Conservation (phyloP, 116 monocot species). For the Posidonia oceanica region DNA sequence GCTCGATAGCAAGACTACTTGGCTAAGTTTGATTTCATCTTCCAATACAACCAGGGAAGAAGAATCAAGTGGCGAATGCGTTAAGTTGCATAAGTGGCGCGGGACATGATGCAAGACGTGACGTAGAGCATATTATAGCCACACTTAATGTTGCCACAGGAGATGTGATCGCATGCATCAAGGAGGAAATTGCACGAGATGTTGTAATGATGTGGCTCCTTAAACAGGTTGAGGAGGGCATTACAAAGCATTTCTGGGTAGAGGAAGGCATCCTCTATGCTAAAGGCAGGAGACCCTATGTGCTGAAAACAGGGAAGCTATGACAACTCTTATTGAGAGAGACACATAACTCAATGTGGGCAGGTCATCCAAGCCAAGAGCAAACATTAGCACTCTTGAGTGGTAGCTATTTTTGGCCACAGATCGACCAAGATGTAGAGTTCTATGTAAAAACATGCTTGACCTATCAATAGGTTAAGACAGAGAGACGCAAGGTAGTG, state of each 20-base stretch:
- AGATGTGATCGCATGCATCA: not conserved
- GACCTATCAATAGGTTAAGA: not conserved
- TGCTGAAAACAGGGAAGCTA: not conserved
- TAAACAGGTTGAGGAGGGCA: no score
- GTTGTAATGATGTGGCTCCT: no score
- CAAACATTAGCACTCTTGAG: not conserved
- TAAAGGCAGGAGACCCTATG: no score
- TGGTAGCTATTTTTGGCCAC: not conserved
- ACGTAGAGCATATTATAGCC: not conserved
- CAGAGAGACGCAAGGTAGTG: no score
- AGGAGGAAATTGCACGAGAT: no score
- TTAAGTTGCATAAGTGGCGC: not conserved
- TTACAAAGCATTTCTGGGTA: no score
- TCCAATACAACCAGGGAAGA: no score
- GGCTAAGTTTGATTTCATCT: no score
- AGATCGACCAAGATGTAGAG: slow-evolving; percentile 2
- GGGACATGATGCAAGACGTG: no score
- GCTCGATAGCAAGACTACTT: not conserved
- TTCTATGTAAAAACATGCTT: not conserved
- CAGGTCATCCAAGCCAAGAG: not conserved
- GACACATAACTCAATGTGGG: slow-evolving; percentile 2
- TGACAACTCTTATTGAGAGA: not conserved
- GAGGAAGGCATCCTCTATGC: no score
- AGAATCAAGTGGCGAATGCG: not conserved
- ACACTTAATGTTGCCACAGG: not conserved